Evolutionary conservation across 2,329 filamentous ascomycete species (phyloP).

Genomic region (Colletotrichum orchidophilum): DNA sequence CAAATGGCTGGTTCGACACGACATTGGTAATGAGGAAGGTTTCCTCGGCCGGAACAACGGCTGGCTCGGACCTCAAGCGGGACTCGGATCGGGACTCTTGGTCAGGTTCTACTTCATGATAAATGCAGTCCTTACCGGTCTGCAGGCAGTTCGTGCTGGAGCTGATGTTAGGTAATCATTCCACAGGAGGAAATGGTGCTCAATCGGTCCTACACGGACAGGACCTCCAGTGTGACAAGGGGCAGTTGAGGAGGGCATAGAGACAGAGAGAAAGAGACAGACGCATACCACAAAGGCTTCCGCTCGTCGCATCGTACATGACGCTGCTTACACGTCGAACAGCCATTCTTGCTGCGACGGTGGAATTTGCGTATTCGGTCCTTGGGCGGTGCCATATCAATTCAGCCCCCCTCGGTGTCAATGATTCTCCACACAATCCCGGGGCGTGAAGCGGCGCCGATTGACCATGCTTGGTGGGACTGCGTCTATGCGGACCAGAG

Average conservation of each 20-base stretch:
- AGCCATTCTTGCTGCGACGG: conserved; percentile 49
- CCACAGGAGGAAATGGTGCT: not conserved
- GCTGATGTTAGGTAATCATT: conserved; percentile 24
- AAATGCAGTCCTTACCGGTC: conserved; percentile 53
- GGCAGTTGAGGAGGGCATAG: not conserved
- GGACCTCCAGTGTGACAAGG: not conserved
- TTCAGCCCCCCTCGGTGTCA: conserved; percentile 1
- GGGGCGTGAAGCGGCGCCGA: conserved; percentile 20
- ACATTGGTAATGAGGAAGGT: conserved; percentile 11
- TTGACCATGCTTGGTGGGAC: conserved; percentile 29
- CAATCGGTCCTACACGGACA: not conserved
- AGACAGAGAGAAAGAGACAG: not conserved
- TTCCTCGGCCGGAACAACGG: conserved; percentile 3
- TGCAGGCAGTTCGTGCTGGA: conserved; percentile 56
- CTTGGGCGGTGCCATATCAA: conserved; percentile 45
- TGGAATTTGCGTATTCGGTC: conserved; percentile 49
- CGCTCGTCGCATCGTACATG: conserved; percentile 58
- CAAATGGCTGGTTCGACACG: conserved; percentile 31
- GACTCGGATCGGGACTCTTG: conserved; percentile 5
- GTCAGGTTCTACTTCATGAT: conserved; percentile 37
- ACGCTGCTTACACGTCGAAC: conserved; percentile 49
- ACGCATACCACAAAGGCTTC: conserved; percentile 54
- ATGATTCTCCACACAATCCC: conserved; percentile 30
- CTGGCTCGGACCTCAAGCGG: conserved; percentile 33
- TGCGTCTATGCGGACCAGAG: conserved; percentile 8